Evolutionary conservation across 805 yeast genomes (phyloP).

Genomic region (Zygotorulaspora chibaensis): DNA sequence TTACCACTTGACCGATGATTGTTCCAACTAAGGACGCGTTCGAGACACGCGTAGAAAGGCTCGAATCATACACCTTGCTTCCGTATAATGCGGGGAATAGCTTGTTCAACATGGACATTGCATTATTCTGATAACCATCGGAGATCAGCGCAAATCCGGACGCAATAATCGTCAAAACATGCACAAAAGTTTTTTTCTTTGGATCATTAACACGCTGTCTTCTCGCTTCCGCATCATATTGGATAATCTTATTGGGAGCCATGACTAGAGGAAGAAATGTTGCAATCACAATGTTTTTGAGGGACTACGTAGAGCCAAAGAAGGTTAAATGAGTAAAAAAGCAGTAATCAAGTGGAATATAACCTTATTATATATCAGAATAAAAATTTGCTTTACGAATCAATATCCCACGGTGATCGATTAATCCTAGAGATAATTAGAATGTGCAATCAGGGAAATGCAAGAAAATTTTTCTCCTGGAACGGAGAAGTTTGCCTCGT

Average conservation of each 20-base stretch:
- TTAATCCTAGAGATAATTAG: too few relatives aligned
- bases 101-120: constrained; percentile 65
- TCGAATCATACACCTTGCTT: constrained; percentile 36
- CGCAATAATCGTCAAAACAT: constrained; percentile 16
- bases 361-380: too few relatives aligned
- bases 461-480: too few relatives aligned
- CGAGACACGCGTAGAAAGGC: constrained; percentile 60
- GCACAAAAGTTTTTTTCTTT: constrained; percentile 8
- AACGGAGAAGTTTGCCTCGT: too few relatives aligned
- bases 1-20: constrained; percentile 61
- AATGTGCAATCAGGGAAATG: too few relatives aligned
- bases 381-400: too few relatives aligned
- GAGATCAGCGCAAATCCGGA: constrained; percentile 73
- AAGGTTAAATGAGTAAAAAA: too few relatives aligned
- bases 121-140: constrained; percentile 73
- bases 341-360: too few relatives aligned
- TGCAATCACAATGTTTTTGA: too few relatives aligned
- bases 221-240: constrained; percentile 9
- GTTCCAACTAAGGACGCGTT: constrained; percentile 67
- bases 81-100: constrained; percentile 46
- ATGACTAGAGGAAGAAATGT: background rate
- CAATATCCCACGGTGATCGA: too few relatives aligned
- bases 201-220: constrained; percentile 9
- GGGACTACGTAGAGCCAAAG: too few relatives aligned
- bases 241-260: constrained; percentile 2